phyloP scores from a whole-genome alignment of 2,329 filamentous ascomycete species.

The Cryphonectria parasitica region DNA sequence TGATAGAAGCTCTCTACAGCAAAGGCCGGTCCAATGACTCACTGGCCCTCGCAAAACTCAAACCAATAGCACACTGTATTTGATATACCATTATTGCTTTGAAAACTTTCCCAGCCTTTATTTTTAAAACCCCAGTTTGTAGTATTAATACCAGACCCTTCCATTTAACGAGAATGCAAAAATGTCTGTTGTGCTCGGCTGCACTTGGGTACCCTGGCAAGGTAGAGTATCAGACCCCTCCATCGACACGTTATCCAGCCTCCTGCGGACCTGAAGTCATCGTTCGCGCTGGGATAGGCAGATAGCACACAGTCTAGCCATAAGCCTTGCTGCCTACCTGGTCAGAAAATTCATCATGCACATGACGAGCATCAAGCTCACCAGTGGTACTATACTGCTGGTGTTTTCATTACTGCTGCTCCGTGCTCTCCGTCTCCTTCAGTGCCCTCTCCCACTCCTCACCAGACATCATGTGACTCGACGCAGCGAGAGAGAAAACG shows the following conservation, averaged over 20 bases:
- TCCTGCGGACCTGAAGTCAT: not conserved
- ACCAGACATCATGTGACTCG: conserved; percentile 21
- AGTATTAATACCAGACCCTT: not conserved
- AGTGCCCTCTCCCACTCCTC: conserved; percentile 27
- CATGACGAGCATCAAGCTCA: not conserved
- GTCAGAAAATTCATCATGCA: not conserved
- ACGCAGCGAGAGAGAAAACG: conserved; percentile 40
- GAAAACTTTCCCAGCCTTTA: too few species aligned
- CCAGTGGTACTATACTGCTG: conserved; percentile 5
- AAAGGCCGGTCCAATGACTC: too few species aligned
- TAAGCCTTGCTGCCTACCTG: not conserved
- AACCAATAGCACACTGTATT: too few species aligned
- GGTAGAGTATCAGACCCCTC: not conserved
- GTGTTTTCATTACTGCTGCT: conserved; percentile 2
- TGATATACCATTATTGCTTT: too few species aligned
- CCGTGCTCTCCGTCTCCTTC: conserved; percentile 16
- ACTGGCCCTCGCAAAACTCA: too few species aligned
- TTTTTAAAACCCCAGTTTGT: too few species aligned
- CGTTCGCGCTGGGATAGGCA: not conserved
- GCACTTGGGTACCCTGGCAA: not conserved
- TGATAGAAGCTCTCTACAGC: too few species aligned
- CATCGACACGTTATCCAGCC: not conserved
- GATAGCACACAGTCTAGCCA: not conserved
- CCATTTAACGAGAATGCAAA: not conserved
- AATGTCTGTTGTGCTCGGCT: not conserved